Conservation (phyloP, 2,329 filamentous ascomycete genomes). For the Hypoxylon sp. region DNA sequence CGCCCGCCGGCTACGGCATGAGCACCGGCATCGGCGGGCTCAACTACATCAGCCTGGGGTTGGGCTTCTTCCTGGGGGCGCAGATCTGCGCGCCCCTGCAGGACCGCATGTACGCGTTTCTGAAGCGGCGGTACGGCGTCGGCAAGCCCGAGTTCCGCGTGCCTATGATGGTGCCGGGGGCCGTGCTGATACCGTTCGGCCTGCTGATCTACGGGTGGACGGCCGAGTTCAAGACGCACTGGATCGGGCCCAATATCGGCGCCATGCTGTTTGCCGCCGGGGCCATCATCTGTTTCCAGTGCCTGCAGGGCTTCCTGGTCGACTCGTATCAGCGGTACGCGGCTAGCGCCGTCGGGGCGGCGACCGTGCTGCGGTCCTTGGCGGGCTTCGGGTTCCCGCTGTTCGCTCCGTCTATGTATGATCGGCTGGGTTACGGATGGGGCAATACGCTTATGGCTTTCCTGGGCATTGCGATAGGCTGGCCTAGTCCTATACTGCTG, state of each 20-base stretch:
- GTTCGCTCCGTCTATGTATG: conserved; percentile 64
- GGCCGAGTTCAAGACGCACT: conserved; percentile 60
- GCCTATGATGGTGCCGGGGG: conserved; percentile 60
- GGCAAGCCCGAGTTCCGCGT: conserved; percentile 61
- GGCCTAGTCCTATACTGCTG: conserved; percentile 63
- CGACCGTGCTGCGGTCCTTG: conserved; percentile 62
- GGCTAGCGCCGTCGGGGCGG: conserved; percentile 62
- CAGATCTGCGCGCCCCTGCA: conserved; percentile 61
- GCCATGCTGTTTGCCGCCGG: conserved; percentile 57
- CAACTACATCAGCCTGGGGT: conserved; percentile 57
- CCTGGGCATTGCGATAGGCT: conserved; percentile 66
- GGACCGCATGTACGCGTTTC: conserved; percentile 61
- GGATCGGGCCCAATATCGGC: conserved; percentile 64
- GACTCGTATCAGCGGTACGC: conserved; percentile 64
- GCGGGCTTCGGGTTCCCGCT: conserved; percentile 68
- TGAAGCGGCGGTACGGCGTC: conserved; percentile 59
- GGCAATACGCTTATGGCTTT: conserved; percentile 63
- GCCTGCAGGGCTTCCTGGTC: conserved; percentile 63
- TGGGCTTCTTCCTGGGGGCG: conserved; percentile 58
- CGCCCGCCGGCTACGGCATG: conserved; percentile 53
- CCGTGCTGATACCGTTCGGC: conserved; percentile 60
- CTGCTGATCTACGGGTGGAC: conserved; percentile 64
- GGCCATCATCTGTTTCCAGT: conserved; percentile 61
- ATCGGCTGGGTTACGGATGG: conserved; percentile 62
- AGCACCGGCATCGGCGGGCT: conserved; percentile 55